Base-by-base conservation (phyloP, 352 stramenopile genomes). In the Pythium pyrilobum region DNA sequence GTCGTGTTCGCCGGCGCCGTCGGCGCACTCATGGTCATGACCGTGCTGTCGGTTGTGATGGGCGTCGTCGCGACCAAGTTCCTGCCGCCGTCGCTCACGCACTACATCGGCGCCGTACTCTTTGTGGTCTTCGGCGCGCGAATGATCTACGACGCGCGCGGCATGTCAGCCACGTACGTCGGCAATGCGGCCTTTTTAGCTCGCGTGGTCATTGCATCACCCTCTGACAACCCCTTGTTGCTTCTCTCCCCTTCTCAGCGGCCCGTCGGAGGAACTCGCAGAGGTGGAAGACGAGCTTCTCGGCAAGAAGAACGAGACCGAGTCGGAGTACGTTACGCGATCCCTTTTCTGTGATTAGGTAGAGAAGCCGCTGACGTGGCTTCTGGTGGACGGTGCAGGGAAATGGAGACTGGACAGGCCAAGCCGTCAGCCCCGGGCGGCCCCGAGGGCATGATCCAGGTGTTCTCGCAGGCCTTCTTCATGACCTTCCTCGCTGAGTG, bases 401-500 rank as follows among this genome's bases (percentile, higher is more conserved):
- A 59, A 33, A 55, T 67, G 40, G 67, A 80, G 41, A 63, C 29
- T 28, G 64, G 66, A 32, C 36, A 66, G 49, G 48, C 49, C 0
- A 65, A 73, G 32, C 42, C 52, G n/a, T 27, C 47, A 3, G 53
- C 55, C 2, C 21, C 46, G n/a, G 25, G 31, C 13, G 54, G 40
- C 18, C 40, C 54, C 12, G 70, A 89, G 42, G 68, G 71, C 52
- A 91, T 88, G 77, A 85, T 93, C 38, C 69, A 91, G 52, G 77
- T 98, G 25, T 96, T 98, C 48, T 77, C 96, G 13, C 89, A 98
- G 69, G 86, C 95, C 32, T 98, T 99, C 61, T 91, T 97, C 38
- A 86, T 99, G 65, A 99, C 97, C 29, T 99, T 99, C 64, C 71
- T 99, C 49, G 97, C 97, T 0, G 96, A 99, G 70, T 99, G 96